A percentile compares a stretch with the other conserved stretches of the same genome.
phyloP scores from a whole-genome alignment of 768 basidiomycete species.

The Hortiboletus flavorubellus region DNA sequence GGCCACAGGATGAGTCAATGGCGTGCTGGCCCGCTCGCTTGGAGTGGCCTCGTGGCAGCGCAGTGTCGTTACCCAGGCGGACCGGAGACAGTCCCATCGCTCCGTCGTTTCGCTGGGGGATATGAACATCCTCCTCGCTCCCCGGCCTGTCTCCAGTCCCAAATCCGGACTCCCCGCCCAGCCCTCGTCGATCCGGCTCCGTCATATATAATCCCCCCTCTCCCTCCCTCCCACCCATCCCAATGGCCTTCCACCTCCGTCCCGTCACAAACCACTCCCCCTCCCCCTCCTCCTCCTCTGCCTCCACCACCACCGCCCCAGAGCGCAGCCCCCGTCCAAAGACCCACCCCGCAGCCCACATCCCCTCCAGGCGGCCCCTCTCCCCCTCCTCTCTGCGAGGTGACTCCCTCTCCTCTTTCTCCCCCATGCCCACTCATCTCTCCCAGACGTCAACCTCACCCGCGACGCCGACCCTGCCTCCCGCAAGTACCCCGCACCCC shows the following conservation, averaged over 20 bases:
- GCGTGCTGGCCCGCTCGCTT: constrained; percentile 23
- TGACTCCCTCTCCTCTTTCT: constrained; percentile 17
- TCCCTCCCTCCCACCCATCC: constrained; percentile 27
- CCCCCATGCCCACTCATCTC: constrained; percentile 14
- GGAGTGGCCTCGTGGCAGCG: constrained; percentile 24
- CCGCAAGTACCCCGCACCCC: constrained; percentile 69
- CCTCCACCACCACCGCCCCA: constrained; percentile 44
- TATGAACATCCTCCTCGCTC: constrained; percentile 8
- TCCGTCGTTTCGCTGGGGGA: constrained; percentile 16
- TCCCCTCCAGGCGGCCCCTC: constrained; percentile 52
- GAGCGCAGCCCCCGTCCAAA: constrained; percentile 39
- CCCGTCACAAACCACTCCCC: constrained; percentile 48
- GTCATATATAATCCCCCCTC: constrained; percentile 26
- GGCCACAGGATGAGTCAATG: constrained; percentile 10
- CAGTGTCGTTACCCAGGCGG: constrained; percentile 24
- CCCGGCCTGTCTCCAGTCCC: neutral
- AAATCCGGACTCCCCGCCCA: constrained; percentile 18
- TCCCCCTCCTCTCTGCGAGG: constrained; percentile 65
- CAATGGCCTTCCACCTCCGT: constrained; percentile 51
- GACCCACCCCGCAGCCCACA: constrained; percentile 11
- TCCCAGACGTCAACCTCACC: constrained; percentile 61
- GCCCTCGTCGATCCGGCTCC: constrained; percentile 22
- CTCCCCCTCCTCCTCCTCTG: constrained; percentile 55
- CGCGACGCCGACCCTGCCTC: constrained; percentile 46
- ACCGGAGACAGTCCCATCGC: constrained; percentile 21